phyloP scores from a whole-genome alignment of 768 basidiomycete genomes.

The Boletus barrowsii region DNA sequence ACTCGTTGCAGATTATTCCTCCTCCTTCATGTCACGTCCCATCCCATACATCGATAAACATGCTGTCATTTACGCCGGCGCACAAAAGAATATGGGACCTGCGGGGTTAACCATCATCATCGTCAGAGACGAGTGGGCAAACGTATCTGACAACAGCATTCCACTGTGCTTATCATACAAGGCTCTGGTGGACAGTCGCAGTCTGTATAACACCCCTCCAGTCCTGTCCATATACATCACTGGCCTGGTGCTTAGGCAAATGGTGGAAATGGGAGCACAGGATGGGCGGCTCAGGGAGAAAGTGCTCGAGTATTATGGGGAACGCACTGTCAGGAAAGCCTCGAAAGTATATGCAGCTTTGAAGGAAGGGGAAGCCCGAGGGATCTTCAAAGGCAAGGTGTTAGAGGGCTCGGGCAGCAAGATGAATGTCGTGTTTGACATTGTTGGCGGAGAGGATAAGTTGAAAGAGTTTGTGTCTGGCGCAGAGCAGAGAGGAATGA shows the following conservation, averaged over 20 bases:
- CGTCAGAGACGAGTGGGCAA: slow-evolving; percentile 87
- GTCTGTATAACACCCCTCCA: slow-evolving; percentile 91
- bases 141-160: slow-evolving; percentile 65
- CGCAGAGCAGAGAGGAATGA: slow-evolving; percentile 77
- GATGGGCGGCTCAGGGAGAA: slow-evolving; percentile 40
- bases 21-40: slow-evolving; percentile 93
- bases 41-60: slow-evolving; percentile 87
- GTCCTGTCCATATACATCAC: slow-evolving; percentile 89
- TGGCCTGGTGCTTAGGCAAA: slow-evolving; percentile 77
- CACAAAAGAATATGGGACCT: slow-evolving; percentile 97
- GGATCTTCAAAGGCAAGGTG: slow-evolving; percentile 71
- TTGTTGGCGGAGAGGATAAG: slow-evolving; percentile 68
- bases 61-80: slow-evolving; percentile 93
- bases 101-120: slow-evolving; percentile 92
- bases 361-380: slow-evolving; percentile 65
- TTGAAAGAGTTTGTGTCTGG: slow-evolving; percentile 76
- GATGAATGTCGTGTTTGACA: slow-evolving; percentile 93
- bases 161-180: slow-evolving; percentile 84
- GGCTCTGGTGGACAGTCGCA: slow-evolving; percentile 68
- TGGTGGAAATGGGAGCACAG: slow-evolving; percentile 36
- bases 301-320: slow-evolving; percentile 63
- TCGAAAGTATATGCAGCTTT: slow-evolving; percentile 73
- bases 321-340: slow-evolving; percentile 68
- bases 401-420: slow-evolving; percentile 75
- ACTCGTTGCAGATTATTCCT: slow-evolving; percentile 93